Evolutionary conservation across 2,329 filamentous ascomycete genomes (phyloP).

Genomic region (Pestalotiopsis fici): DNA sequence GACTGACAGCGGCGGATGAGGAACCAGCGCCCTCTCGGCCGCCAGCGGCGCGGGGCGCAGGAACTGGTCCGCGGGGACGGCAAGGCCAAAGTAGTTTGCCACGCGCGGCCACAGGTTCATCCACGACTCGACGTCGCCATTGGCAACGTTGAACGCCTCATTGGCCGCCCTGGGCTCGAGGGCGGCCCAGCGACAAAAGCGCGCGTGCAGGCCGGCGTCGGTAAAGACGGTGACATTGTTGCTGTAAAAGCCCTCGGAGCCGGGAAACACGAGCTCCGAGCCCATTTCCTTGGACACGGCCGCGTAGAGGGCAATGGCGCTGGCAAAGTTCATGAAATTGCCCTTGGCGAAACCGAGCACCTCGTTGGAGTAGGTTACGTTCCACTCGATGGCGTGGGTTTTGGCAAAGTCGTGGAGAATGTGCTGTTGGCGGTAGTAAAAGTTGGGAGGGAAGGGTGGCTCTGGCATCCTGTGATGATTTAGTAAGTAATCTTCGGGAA

Average conservation of each 20-base stretch:
- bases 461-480: neutral
- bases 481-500: too few species aligned
- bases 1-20: neutral
- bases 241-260: neutral
- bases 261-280: neutral
- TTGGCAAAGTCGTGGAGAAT: neutral
- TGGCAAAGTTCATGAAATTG: neutral
- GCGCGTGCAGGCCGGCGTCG: neutral
- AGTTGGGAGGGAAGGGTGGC: neutral
- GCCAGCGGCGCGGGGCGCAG: neutral
- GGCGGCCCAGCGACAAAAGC: neutral
- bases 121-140: neutral
- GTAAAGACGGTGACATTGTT: neutral
- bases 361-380: neutral
- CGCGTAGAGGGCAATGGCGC: neutral
- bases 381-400: neutral
- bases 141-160: neutral
- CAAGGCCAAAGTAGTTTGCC: neutral
- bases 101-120: neutral
- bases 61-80: neutral
- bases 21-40: neutral
- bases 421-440: neutral
- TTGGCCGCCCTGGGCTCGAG: neutral
- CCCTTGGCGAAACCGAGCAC: neutral
- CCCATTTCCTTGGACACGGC: neutral